Evolutionary conservation across 768 basidiomycete species (phyloP).

Genomic region (Collybiopsis confluens): DNA sequence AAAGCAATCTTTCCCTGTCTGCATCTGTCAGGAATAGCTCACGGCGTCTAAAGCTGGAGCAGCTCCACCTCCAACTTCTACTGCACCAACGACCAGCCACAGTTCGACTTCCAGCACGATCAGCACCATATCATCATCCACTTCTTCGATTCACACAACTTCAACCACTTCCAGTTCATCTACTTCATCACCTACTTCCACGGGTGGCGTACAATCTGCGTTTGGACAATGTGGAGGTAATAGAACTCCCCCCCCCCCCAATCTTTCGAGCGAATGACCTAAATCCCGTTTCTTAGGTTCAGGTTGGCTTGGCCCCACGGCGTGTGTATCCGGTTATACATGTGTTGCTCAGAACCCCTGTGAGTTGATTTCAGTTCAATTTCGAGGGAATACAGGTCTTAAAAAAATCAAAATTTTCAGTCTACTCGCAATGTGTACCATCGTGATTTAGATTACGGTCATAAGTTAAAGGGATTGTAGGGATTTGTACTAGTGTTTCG

Average conservation of each 20-base stretch:
- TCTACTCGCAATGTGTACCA: constrained; percentile 24
- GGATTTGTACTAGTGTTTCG: background rate
- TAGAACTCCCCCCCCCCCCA: background rate
- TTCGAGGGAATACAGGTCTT: background rate
- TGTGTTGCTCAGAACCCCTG: constrained; percentile 19
- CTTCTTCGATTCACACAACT: constrained; percentile 7
- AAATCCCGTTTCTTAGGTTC: background rate
- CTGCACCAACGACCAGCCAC: background rate
- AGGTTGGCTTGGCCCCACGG: constrained; percentile 17
- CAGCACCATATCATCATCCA: background rate
- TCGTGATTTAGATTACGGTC: background rate
- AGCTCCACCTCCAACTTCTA: background rate
- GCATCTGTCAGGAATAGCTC: no score
- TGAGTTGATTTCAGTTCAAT: constrained; percentile 10
- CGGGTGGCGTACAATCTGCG: no score
- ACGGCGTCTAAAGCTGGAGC: background rate
- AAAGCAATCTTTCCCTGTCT: no score
- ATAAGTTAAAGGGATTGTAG: background rate
- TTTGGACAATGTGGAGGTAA: constrained; percentile 24
- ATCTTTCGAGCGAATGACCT: background rate
- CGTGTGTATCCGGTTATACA: constrained; percentile 15
- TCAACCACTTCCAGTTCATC: background rate
- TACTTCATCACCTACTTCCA: background rate
- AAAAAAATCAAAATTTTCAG: constrained; percentile 6
- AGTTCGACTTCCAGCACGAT: background rate